Evolutionary conservation across 192 early-diverging fungal species (phyloP).

Genomic region (Gamsiella multidivaricata): DNA sequence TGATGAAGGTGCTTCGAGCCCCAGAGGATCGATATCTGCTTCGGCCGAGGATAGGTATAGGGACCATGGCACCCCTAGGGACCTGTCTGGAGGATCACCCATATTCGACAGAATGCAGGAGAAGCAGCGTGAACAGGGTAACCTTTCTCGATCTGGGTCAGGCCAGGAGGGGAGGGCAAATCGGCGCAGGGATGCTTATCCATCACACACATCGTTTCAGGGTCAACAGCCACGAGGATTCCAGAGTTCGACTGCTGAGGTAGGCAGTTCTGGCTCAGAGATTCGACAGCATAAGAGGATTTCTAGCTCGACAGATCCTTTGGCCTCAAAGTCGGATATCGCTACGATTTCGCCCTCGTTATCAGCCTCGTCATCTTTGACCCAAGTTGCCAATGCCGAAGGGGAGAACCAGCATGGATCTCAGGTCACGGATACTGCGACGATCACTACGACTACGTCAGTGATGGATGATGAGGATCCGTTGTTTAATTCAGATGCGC

Average conservation of each 20-base stretch:
- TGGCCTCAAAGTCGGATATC: neutral
- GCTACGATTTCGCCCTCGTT: slow-evolving; percentile 15
- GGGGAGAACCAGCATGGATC: neutral
- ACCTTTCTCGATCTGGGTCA: slow-evolving; percentile 21
- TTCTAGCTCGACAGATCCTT: neutral
- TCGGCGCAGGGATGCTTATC: neutral
- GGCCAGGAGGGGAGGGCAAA: neutral
- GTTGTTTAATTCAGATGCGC: slow-evolving; percentile 2
- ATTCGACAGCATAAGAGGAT: neutral
- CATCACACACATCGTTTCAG: slow-evolving; percentile 1
- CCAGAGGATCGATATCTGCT: neutral
- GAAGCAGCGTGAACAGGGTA: neutral
- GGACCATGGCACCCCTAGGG: no score
- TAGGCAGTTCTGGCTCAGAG: no score
- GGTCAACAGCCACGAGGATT: slow-evolving; percentile 9
- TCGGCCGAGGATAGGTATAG: neutral
- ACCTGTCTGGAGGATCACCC: no score
- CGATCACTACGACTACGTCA: neutral
- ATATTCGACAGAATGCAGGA: neutral
- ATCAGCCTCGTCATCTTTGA: slow-evolving; percentile 19
- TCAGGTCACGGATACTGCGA: neutral
- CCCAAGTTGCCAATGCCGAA: neutral
- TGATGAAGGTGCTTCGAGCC: slow-evolving; percentile 11
- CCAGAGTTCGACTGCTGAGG: neutral
- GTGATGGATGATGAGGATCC: neutral